Evolutionary conservation across 2,329 filamentous ascomycete species (phyloP), one percentile per base, ranked within the genome.

Genomic region (Chlorencoelia australis): DNA sequence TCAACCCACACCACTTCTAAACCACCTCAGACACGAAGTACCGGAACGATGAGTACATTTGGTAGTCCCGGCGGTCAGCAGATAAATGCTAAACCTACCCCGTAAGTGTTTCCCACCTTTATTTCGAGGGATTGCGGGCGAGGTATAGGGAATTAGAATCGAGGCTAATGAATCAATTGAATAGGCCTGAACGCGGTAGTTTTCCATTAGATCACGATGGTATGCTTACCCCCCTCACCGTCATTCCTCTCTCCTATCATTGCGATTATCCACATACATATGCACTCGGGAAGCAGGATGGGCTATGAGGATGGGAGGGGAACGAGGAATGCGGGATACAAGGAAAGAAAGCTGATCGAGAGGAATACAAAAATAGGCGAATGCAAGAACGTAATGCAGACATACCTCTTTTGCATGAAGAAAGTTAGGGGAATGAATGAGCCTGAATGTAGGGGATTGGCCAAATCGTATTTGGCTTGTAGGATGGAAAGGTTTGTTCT

Each of bases 191-290:
- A 59, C 79, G 88, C 52, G 89, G 89, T 38, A 93, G 85, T 52
- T 96, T 96, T 56, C 89, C 89, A n/a, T 75, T 96, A 38, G 89
- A 96, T 60, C 88, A 95, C 53, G 87, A 94, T 59, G 86, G 75
- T 79, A 63, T 48, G 58, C 44, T 37, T 6, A 9, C 10, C 15
- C 6, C 22, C 10, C n/a, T 18, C 3, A 2, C 3, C 18, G 6
- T 8, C 18, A 20, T 15, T n/a, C 7, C 4, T 33, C 7, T n/a
- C 7, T 5, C 27, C 7, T 2, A 7, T 18, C 13, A 26, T 22
- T 20, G 16, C 16, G 30, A n/a, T n/a, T n/a, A n/a, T n/a, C n/a
- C n/a, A n/a, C n/a, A n/a, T n/a, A n/a, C n/a, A n/a, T n/a, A n/a
- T n/a, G n/a, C n/a, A n/a, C n/a, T n/a, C n/a, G n/a, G 14, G 13